Conservation (phyloP, 306 rosid species). For the Albizia julibrissin region DNA sequence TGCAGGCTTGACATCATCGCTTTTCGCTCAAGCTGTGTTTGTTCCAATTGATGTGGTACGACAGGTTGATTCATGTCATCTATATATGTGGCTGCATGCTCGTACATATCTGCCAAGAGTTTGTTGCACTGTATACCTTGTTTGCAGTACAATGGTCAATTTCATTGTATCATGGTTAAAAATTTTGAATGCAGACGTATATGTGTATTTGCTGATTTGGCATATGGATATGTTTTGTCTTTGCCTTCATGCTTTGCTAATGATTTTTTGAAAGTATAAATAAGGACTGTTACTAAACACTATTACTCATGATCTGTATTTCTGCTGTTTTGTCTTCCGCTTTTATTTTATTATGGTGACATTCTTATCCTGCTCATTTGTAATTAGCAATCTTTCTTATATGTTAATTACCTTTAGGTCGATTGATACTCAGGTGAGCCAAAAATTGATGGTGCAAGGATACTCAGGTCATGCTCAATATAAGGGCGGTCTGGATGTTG, state of each 20-base stretch:
- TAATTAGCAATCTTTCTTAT: neutral
- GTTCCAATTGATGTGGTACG: constrained; percentile 93
- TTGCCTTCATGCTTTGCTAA: neutral
- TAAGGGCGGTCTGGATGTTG: constrained; percentile 88
- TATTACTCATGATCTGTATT: neutral
- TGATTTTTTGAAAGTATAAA: constrained; percentile 16
- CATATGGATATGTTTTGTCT: neutral
- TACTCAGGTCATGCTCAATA: constrained; percentile 75
- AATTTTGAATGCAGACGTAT: constrained; percentile 3
- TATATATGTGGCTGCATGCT: constrained; percentile 5
- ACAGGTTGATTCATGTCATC: constrained; percentile 17
- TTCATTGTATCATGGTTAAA: neutral
- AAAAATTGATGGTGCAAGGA: constrained; percentile 95
- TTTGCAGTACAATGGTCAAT: neutral
- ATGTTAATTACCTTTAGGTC: constrained; percentile 26
- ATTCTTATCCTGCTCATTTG: constrained; percentile 17
- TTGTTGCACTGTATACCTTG: constrained; percentile 6
- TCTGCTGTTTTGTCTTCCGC: neutral
- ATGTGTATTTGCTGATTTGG: constrained; percentile 18
- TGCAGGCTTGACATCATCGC: constrained; percentile 81
- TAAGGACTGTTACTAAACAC: neutral
- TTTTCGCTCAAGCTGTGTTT: constrained; percentile 79
- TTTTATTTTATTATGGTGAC: constrained; percentile 2
- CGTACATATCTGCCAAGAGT: neutral
- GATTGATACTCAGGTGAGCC: constrained; percentile 65